phyloP scores from a whole-genome alignment of 1,139 yeast species.

The Protomyces inouyei region DNA sequence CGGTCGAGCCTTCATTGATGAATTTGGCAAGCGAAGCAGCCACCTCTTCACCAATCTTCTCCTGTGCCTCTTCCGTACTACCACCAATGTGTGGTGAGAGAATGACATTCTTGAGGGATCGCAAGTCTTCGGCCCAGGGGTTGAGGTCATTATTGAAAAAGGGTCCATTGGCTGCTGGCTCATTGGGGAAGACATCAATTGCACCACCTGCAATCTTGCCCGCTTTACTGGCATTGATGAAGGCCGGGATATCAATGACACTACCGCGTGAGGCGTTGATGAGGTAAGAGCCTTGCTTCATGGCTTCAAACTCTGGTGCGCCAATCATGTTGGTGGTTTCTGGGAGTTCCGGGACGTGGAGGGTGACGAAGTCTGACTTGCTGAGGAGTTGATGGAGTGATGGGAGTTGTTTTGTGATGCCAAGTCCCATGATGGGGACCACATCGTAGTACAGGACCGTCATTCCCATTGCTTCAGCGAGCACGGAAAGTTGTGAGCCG shows the following conservation, averaged over 20 bases:
- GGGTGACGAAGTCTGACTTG: slow-evolving; percentile 79
- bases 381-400: slow-evolving; percentile 76
- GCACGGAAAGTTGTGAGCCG: slow-evolving; percentile 92
- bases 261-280: slow-evolving; percentile 98
- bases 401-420: slow-evolving; percentile 91
- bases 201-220: slow-evolving; percentile 98
- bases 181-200: slow-evolving; percentile 91
- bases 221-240: slow-evolving; percentile 81
- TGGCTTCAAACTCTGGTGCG: slow-evolving; percentile 85
- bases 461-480: slow-evolving; percentile 98
- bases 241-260: slow-evolving; percentile 91
- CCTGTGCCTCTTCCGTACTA: slow-evolving; percentile 97
- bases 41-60: slow-evolving; percentile 95
- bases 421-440: slow-evolving; percentile 88
- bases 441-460: slow-evolving; percentile 91
- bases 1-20: slow-evolving; percentile 93
- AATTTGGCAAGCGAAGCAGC: slow-evolving; percentile 79
- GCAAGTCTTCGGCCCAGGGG: slow-evolving; percentile 77
- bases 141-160: slow-evolving; percentile 68
- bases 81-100: slow-evolving; percentile 99
- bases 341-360: slow-evolving; percentile 91
- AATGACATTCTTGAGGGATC: slow-evolving; percentile 78
- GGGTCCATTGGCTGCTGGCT: slow-evolving; percentile 96
- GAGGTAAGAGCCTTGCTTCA: slow-evolving; percentile 93
- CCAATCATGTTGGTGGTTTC: slow-evolving; percentile 90